These are phyloP conservation scores for Toxicodendron radicans DNA, from an alignment of 345 rosid genomes.

Conservation along the genomic window DNA sequence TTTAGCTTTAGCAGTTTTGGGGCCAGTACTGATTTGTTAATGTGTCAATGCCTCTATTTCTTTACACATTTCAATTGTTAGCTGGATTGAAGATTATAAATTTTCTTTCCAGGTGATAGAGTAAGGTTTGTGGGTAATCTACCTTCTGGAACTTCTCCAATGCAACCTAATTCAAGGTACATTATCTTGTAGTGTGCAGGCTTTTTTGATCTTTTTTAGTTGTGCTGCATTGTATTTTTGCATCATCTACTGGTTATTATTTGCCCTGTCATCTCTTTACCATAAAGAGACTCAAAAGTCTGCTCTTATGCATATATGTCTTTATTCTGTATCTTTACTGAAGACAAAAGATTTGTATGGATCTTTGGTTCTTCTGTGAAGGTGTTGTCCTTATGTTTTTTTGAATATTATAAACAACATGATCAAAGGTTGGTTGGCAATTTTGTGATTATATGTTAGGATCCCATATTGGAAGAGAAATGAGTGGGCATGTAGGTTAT, in stretches of 20 bases:
- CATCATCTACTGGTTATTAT: background rate
- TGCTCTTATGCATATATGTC: background rate
- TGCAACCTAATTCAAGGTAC: slow-evolving; percentile 58
- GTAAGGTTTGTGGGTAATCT: slow-evolving; percentile 65
- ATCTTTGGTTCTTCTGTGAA: background rate
- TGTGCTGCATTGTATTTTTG: background rate
- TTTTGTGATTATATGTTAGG: background rate
- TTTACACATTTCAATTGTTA: slow-evolving; percentile 14
- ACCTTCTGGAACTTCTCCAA: slow-evolving; percentile 53
- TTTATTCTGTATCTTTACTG: background rate
- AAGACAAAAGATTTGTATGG: background rate
- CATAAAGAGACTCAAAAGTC: background rate
- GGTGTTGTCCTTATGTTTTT: background rate
- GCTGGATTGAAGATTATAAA: slow-evolving; percentile 22
- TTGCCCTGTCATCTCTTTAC: background rate
- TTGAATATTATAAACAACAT: background rate
- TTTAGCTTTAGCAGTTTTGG: background rate
- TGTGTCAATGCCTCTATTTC: slow-evolving; percentile 10
- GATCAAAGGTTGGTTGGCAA: background rate
- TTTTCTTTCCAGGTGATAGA: slow-evolving; percentile 77
- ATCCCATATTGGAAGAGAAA: too few relatives aligned
- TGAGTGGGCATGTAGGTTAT: too few relatives aligned
- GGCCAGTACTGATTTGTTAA: background rate
- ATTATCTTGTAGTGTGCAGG: background rate
- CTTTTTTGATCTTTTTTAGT: slow-evolving; percentile 9